A percentile compares a stretch with the other conserved stretches of the same genome.
phyloP scores from a whole-genome alignment of 768 basidiomycete species.

The Russula ochroleuca region DNA sequence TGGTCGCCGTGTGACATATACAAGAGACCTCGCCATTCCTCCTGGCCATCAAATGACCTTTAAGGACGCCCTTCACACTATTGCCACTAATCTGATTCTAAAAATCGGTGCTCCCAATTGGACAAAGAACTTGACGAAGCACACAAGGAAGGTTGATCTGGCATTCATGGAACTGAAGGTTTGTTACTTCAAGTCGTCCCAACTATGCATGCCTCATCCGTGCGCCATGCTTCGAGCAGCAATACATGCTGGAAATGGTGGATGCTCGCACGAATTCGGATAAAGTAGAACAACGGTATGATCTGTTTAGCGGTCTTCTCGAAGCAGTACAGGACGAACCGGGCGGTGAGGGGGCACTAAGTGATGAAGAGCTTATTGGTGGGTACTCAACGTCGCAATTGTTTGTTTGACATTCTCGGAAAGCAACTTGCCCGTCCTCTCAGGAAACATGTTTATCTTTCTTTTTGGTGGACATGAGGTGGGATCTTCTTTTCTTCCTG shows the following conservation, averaged over 20 bases:
- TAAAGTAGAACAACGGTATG: slow-evolving; percentile 28
- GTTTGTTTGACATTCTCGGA: background rate
- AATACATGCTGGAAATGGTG: slow-evolving; percentile 34
- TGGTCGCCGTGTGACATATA: slow-evolving; percentile 48
- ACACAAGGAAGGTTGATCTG: slow-evolving; percentile 33
- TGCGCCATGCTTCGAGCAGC: slow-evolving; percentile 7
- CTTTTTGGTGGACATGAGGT: slow-evolving; percentile 36
- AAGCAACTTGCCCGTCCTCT: background rate
- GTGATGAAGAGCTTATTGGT: slow-evolving; percentile 14
- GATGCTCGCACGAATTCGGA: slow-evolving; percentile 16
- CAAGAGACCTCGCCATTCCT: slow-evolving; percentile 40
- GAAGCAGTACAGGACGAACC: slow-evolving; percentile 26
- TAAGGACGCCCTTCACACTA: slow-evolving; percentile 45
- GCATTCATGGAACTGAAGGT: slow-evolving; percentile 47
- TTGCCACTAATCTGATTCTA: slow-evolving; percentile 38
- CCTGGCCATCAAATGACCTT: slow-evolving; percentile 46
- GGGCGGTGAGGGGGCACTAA: slow-evolving; percentile 20
- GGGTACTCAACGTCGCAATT: background rate
- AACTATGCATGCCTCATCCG: background rate
- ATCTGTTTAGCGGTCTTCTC: slow-evolving; percentile 32
- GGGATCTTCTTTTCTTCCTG: background rate
- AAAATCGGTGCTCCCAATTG: slow-evolving; percentile 41
- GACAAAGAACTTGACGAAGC: slow-evolving; percentile 38
- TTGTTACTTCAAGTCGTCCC: background rate
- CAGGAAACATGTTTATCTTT: slow-evolving; percentile 34